Percentiles rank a stretch among this genome's conserved stretches.
phyloP scores from a whole-genome alignment of 2,329 filamentous ascomycete species.

The Plenodomus lindquistii region DNA sequence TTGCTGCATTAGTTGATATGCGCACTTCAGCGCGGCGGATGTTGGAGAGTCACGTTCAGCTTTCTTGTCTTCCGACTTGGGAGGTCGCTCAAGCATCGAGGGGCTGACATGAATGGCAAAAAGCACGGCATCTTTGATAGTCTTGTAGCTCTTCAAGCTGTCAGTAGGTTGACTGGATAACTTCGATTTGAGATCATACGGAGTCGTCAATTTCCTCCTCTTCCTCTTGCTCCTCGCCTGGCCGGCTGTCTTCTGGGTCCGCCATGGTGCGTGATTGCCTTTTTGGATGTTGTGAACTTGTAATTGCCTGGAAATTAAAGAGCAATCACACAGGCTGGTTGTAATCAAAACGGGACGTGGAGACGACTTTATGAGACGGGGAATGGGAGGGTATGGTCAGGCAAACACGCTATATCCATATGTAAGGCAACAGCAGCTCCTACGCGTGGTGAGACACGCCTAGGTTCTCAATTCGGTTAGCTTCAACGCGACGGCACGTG shows the following conservation, averaged over 20 bases:
- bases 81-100: constrained; percentile 77
- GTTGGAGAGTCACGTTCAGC: constrained; percentile 77
- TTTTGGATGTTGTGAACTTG: neutral
- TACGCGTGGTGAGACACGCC: constrained; percentile 20
- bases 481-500: constrained; percentile 28
- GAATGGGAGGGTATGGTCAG: neutral
- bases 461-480: too few relatives aligned
- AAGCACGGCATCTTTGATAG: constrained; percentile 95
- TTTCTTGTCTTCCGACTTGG: constrained; percentile 67
- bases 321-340: too few relatives aligned
- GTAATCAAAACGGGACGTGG: too few relatives aligned
- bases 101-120: constrained; percentile 90
- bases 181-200: constrained; percentile 45
- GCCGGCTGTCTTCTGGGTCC: constrained; percentile 33
- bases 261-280: constrained; percentile 29
- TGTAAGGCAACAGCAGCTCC: constrained; percentile 1
- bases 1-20: constrained; percentile 94
- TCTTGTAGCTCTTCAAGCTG: constrained; percentile 70
- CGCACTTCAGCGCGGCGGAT: constrained; percentile 86
- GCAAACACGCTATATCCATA: neutral
- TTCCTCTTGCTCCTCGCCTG: constrained; percentile 64
- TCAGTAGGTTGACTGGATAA: constrained; percentile 13
- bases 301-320: neutral
- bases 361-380: neutral
- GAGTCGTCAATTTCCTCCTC: constrained; percentile 71